A percentile compares a stretch with the other conserved stretches of the same genome.
Conservation (phyloP, 169 alveolate species). For the Plasmodium sp. region DNA sequence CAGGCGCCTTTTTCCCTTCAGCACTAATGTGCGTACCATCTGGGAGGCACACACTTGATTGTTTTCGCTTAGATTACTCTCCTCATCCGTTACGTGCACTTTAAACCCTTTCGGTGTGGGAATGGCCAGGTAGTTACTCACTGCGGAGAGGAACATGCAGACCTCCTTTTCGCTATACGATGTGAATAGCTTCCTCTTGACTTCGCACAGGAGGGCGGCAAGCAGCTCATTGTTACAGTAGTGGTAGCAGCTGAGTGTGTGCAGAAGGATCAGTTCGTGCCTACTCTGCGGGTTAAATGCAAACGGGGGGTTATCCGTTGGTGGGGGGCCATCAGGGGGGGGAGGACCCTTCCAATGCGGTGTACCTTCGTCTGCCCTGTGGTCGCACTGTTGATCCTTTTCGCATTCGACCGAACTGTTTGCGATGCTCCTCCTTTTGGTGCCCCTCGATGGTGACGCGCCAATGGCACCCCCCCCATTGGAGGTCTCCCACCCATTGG, state of each 20-base stretch:
- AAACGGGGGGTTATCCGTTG: neutral
- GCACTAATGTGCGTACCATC: neutral
- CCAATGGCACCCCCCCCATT: neutral
- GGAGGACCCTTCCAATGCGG: neutral
- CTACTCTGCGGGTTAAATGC: neutral
- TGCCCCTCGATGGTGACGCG: neutral
- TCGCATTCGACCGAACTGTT: neutral
- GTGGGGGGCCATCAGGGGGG: neutral
- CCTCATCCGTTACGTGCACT: conserved; percentile 5
- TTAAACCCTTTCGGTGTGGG: conserved; percentile 17
- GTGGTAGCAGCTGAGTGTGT: conserved; percentile 24
- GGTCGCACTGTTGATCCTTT: neutral
- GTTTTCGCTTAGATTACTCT: conserved; percentile 3
- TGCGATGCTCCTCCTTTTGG: neutral
- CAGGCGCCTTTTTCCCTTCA: neutral
- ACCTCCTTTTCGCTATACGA: conserved; percentile 42
- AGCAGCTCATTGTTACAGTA: conserved; percentile 32
- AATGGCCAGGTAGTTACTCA: conserved; percentile 8
- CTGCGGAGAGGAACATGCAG: conserved; percentile 14
- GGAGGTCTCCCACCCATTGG: neutral
- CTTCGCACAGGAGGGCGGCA: neutral
- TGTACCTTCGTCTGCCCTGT: neutral
- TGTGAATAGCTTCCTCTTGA: neutral
- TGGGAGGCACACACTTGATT: neutral
- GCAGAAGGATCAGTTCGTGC: conserved; percentile 15